Base-by-base conservation (phyloP, 495 filamentous ascomycete genomes). In the Neurospora sublineolata region DNA sequence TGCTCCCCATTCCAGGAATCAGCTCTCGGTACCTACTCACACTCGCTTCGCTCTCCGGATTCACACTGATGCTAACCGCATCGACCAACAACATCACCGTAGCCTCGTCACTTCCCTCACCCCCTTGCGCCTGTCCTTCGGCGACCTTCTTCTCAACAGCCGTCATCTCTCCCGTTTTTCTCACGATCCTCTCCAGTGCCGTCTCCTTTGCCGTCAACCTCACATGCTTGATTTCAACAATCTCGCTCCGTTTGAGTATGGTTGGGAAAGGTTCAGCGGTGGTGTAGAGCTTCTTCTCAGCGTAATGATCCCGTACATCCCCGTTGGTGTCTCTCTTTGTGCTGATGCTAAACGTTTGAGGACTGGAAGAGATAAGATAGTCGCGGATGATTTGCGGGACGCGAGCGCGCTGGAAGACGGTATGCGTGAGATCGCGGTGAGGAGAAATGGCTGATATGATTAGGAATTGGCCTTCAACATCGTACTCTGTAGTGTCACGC, bases 211-310 rank as follows among this genome's bases (percentile, higher is more conserved):
- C 91, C 30, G 87, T 86, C 16, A 97, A 79, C 3, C 85, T 84
- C 27, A 92, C 78, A 37, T 89, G 88, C n/a, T 76, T 76, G n/a
- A 87, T 84, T 4, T 85, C 79, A 12, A 96, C 79, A 70, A 99
- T 90, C 81, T 98, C 95, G 76, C 92, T 96, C 60, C 94, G 87
- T 41, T 93, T 88, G 33, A 97, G 84, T 46, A 99, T 95, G 10
- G 93, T 97, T 8, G 95, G 96, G 82, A 99, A 98, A 1, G 90
- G 75, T 74, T 97, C 94, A 0, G 89, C 89, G 9, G 93, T 94
- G 4, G 87, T 92, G 79, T 93, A 97, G 2, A 98, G 82, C 0
- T 89, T 87, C 83, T 97, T 97, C 81, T 98, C 93, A 0, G 93
- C 90, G 77, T 86, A 93, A 77, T 94, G 91, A 71, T 89, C 87